Evolutionary conservation across 2,329 filamentous ascomycete species (phyloP).

Genomic region (Didymella pomorum): DNA sequence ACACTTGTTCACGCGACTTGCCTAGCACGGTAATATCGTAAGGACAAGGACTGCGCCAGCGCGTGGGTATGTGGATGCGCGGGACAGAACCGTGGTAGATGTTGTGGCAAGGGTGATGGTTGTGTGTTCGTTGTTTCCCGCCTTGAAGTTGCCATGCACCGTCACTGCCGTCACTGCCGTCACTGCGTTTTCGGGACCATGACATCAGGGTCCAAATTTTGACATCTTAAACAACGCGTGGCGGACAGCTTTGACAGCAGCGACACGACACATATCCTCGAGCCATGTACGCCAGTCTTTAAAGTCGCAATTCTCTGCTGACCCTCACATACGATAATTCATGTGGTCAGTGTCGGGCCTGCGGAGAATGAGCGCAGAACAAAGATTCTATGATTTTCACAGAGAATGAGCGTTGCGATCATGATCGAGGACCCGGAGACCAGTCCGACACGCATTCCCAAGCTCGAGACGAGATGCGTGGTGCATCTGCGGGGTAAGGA

Average conservation of each 20-base stretch:
- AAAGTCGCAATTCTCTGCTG: too few species aligned
- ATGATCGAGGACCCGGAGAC: conserved; percentile 13
- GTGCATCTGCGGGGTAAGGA: conserved; percentile 18
- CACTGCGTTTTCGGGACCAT: conserved; percentile 10
- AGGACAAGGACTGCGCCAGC: conserved; percentile 11
- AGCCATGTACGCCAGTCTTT: too few species aligned
- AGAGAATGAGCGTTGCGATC: not conserved
- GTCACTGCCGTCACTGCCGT: conserved; percentile 8
- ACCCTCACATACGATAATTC: too few species aligned
- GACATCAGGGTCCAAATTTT: conserved; percentile 16
- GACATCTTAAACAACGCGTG: conserved; percentile 1
- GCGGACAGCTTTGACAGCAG: conserved; percentile 1
- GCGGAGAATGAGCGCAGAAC: not conserved
- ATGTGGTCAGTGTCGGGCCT: too few species aligned
- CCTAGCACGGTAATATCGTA: conserved; percentile 23
- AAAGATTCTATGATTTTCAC: not conserved
- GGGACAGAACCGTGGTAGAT: conserved; percentile 11
- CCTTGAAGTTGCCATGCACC: conserved; percentile 6
- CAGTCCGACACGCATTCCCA: conserved; percentile 3
- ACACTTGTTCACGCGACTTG: conserved; percentile 25
- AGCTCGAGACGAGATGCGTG: conserved; percentile 18
- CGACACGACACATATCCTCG: not conserved
- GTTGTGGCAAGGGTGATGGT: conserved; percentile 5
- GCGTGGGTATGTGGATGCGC: conserved; percentile 1
- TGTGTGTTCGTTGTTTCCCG: not conserved